These are phyloP conservation scores for Infundibulicybe gibba DNA, from an alignment of 768 basidiomycete species.

Conservation along the genomic window DNA sequence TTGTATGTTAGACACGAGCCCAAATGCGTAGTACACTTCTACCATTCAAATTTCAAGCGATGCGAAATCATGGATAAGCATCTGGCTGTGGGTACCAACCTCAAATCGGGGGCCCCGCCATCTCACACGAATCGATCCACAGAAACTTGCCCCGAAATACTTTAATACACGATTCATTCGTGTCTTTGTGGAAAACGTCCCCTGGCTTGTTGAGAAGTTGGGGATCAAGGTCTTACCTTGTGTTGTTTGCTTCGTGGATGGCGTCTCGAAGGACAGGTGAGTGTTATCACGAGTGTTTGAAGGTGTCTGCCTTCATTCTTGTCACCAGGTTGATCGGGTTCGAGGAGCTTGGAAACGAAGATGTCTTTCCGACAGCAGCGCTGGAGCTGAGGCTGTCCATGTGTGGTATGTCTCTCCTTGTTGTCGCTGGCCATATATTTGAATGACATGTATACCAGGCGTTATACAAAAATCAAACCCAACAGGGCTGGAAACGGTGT, in stretches of 20 bases:
- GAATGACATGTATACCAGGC: constrained; percentile 35
- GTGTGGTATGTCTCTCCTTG: constrained; percentile 37
- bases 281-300: constrained; percentile 13
- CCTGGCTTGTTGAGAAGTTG: constrained; percentile 91
- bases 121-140: constrained; percentile 1
- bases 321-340: constrained; percentile 77
- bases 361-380: constrained; percentile 76
- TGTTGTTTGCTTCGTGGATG: constrained; percentile 85
- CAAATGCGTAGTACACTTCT: constrained; percentile 90
- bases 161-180: constrained; percentile 86
- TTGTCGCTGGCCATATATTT: not conserved
- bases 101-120: too few species aligned
- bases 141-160: constrained; percentile 88
- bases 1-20: constrained; percentile 59
- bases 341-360: constrained; percentile 86
- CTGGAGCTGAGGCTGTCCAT: constrained; percentile 76
- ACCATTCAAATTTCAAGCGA: constrained; percentile 85
- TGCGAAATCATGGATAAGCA: constrained; percentile 98
- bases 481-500: constrained; percentile 30
- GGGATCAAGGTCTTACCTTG: constrained; percentile 89
- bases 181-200: constrained; percentile 92
- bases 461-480: constrained; percentile 50
- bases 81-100: constrained; percentile 57
- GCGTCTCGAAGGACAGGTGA: constrained; percentile 78
- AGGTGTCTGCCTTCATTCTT: not conserved